Evolutionary conservation across 306 rosid species (phyloP).

Genomic region (Begonia peltatifolia): DNA sequence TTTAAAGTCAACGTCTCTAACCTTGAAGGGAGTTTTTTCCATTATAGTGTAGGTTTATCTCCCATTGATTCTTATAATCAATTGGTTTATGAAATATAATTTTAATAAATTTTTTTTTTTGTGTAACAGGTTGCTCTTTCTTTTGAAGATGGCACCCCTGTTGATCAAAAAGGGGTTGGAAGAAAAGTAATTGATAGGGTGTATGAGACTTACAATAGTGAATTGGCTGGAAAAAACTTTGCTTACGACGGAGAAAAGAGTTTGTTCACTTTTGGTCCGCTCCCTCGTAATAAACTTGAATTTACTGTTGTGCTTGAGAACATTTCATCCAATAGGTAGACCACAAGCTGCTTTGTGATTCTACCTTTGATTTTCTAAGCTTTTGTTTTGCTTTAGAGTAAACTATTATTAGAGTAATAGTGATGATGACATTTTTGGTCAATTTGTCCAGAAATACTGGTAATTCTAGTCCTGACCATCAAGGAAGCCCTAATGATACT

Average conservation of each 20-base stretch:
- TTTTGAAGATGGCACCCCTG: slow-evolving; percentile 88
- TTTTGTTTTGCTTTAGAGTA: neutral
- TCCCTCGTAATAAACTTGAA: slow-evolving; percentile 72
- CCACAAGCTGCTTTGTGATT: neutral
- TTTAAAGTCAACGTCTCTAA: slow-evolving; percentile 49
- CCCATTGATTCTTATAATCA: neutral
- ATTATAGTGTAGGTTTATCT: slow-evolving; percentile 58
- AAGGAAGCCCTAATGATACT: slow-evolving; percentile 41
- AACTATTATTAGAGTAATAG: neutral
- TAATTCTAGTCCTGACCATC: slow-evolving; percentile 36
- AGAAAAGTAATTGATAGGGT: slow-evolving; percentile 62
- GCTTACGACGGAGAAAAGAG: slow-evolving; percentile 95
- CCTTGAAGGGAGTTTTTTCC: slow-evolving; percentile 51
- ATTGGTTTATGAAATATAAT: neutral
- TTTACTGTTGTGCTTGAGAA: slow-evolving; percentile 77
- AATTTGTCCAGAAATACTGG: slow-evolving; percentile 39
- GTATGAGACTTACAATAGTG: slow-evolving; percentile 59
- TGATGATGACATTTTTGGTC: neutral
- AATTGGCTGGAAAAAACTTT: slow-evolving; percentile 60
- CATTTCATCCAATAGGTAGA: slow-evolving; percentile 39
- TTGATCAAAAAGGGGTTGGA: slow-evolving; percentile 73
- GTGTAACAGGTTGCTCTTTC: slow-evolving; percentile 44
- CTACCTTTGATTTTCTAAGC: neutral
- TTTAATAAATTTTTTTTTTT: slow-evolving; percentile 4
- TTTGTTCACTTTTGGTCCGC: slow-evolving; percentile 71